Evolutionary conservation across 129 eudicot genomes (phyloP).

Genomic region (Erigeron canadensis): DNA sequence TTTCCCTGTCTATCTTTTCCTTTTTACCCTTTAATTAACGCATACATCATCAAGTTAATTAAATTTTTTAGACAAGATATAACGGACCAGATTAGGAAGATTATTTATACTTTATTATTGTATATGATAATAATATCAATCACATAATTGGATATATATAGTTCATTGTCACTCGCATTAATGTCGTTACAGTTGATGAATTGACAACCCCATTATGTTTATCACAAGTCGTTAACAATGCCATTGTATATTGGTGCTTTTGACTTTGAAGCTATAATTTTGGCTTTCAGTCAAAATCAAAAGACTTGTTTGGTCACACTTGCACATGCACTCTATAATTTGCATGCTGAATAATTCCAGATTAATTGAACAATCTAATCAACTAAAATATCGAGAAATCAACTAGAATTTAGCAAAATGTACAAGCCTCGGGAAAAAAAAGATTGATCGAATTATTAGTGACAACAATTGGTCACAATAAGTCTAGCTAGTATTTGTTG

Average conservation of each 20-base stretch:
- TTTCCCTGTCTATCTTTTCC: neutral
- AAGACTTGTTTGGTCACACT: slow-evolving; percentile 16
- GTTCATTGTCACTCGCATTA: slow-evolving; percentile 23
- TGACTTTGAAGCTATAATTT: slow-evolving; percentile 24
- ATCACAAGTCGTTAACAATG: slow-evolving; percentile 4
- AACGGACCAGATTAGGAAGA: neutral
- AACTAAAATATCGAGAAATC: neutral
- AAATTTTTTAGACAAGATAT: neutral
- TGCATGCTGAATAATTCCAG: neutral
- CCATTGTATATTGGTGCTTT: neutral
- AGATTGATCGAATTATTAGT: neutral
- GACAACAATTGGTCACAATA: neutral
- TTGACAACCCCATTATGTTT: slow-evolving; percentile 18
- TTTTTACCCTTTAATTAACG: neutral
- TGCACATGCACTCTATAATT: slow-evolving; percentile 11
- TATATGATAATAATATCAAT: neutral
- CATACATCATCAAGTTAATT: neutral
- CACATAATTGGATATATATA: slow-evolving; percentile 10
- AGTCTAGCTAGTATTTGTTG: slow-evolving; percentile 11
- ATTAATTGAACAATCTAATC: neutral
- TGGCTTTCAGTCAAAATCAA: slow-evolving; percentile 21
- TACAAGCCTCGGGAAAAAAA: neutral
- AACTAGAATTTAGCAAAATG: neutral
- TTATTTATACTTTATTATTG: neutral
- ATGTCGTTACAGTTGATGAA: slow-evolving; percentile 24